These are phyloP conservation scores for Penium margaritaceum DNA, from an alignment of 139 green algal genomes.

Conservation along the genomic window DNA sequence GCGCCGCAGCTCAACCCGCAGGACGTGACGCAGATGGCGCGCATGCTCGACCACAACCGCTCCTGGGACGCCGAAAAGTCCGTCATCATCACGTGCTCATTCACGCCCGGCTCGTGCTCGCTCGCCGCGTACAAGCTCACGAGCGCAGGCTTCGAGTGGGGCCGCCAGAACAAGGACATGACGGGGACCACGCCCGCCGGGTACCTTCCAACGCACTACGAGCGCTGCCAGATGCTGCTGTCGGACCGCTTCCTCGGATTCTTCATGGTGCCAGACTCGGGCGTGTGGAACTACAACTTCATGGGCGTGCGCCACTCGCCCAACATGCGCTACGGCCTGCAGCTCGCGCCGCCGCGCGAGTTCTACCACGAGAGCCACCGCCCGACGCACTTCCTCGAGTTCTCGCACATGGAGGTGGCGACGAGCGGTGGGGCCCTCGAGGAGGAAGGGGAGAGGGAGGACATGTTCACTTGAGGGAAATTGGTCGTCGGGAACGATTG, in stretches of 20 bases:
- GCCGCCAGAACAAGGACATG: slow-evolving; percentile 73
- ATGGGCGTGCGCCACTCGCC: slow-evolving; percentile 70
- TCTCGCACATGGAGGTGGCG: slow-evolving; percentile 79
- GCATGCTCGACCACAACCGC: slow-evolving; percentile 86
- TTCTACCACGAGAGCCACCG: slow-evolving; percentile 86
- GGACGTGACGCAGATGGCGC: slow-evolving; percentile 84
- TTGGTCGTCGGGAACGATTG: too few relatives aligned
- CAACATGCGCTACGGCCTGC: slow-evolving; percentile 75
- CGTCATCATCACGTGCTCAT: slow-evolving; percentile 83
- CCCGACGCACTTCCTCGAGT: slow-evolving; percentile 95
- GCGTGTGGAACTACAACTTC: slow-evolving; percentile 99
- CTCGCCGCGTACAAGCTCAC: slow-evolving; percentile 97
- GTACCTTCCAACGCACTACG: slow-evolving; percentile 86
- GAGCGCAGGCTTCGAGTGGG: slow-evolving; percentile 64
- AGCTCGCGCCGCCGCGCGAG: slow-evolving; percentile 80
- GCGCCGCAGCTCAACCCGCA: slow-evolving; percentile 79
- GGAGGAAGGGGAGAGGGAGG: slow-evolving; percentile 77
- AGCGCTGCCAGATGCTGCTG: slow-evolving; percentile 97
- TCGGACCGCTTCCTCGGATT: slow-evolving; percentile 96
- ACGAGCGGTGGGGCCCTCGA: slow-evolving; percentile 45
- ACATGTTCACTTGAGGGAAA: slow-evolving; percentile 67
- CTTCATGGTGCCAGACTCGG: slow-evolving; percentile 74
- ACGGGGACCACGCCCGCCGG: slow-evolving; percentile 58
- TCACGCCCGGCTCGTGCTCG: slow-evolving; percentile 89
- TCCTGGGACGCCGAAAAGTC: slow-evolving; percentile 93